Evolutionary conservation across 352 stramenopile species (phyloP), one percentile per base, ranked within the genome.

Genomic region (Pilasporangium apinafurcum): DNA sequence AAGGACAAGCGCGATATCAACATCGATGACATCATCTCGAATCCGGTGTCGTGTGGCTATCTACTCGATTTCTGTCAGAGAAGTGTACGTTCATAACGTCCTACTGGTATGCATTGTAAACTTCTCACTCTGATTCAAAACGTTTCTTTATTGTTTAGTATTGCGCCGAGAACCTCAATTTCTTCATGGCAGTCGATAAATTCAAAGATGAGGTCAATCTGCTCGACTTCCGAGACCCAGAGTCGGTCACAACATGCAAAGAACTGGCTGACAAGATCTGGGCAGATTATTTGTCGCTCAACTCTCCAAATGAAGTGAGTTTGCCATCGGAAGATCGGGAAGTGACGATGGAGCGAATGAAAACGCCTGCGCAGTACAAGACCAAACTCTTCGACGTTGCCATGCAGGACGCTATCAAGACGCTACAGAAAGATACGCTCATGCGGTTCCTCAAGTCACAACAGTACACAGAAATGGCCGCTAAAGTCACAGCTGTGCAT

Each of bases 1-100:
- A 82, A 79, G 47, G 71, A 87, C 56, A 89, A 75, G 53, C 72
- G 77, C 37, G 80, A 90, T 47, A 86, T 92, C 53, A 70, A 57
- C 26, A 88, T 90, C 57, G 75, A 90, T 42, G 77, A 90, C 39
- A 87, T 92, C 45, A 89, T 87, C 55, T 81, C 73, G 20, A 92
- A 92, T 51, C 80, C 80, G n/a, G 61, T 92, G 44, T 88, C 80
- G 26, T 87, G 77, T 46, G 80, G 77, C 43, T 92, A 89, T 25
- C 47, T 92, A 39, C 73, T 92, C 43, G 77, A 90, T 52, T 92
- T 88, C 72, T 92, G 77, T 53, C 77, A 90, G 52, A 89, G 88
- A 65, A 65, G 75, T 48, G 70, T 92, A 77, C 62, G 73, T 57
- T 20, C 12, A 53, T 36, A 35, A 36, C 28, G 13, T 26, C 5